Base-by-base conservation (phyloP, 306 rosid species). In the Pachyrhizus erosus region DNA sequence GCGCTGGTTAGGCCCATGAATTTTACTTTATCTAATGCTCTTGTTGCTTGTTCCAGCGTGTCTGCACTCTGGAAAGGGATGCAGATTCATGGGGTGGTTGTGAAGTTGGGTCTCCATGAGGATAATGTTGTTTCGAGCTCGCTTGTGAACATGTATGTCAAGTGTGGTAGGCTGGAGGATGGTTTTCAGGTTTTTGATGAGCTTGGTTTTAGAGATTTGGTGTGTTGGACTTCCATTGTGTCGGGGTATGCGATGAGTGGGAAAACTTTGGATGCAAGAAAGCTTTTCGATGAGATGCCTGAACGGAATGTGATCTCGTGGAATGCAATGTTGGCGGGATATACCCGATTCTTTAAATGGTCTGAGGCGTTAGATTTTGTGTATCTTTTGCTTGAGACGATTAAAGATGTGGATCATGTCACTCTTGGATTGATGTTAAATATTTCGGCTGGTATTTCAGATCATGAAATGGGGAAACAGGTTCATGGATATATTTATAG, bases 241-340 rank as follows among this genome's bases (percentile, higher is more conserved):
- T 91, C 88, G 0, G 92, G 90, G 45, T 90, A 90, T 77, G 91
- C 91, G 9, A 83, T 77, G 83, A 81, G 88, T 84, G 92, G 96
- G 51, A 80, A 90, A 70, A 88, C 83, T 7, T 51, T 42, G 79
- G 85, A 90, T 79, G 94, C 94, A 21, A 86, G 92, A 68, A 73
- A 76, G 78, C 83, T 88, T 52, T 93, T 91, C 43, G 76, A 93
- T 79, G 80, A 86, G 78, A 93, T 91, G 97, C 92, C 91, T 13
- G 90, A 91, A 70, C 83, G 89, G 43, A 90, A 90, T 87, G 89
- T 93, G 86, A 66, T 93, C 27, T 87, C 94, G 7, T 91, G 97
- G 97, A 93, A 93, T 87, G 92, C 94, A 48, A 91, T 93, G 97
- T 69, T 93, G 87, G 89, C 85, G 0, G 94, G 97, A 33, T 91